A percentile compares a stretch with the other conserved stretches of the same genome.
Conservation (phyloP, 306 rosid genomes). For the Trifolium fragiferum region DNA sequence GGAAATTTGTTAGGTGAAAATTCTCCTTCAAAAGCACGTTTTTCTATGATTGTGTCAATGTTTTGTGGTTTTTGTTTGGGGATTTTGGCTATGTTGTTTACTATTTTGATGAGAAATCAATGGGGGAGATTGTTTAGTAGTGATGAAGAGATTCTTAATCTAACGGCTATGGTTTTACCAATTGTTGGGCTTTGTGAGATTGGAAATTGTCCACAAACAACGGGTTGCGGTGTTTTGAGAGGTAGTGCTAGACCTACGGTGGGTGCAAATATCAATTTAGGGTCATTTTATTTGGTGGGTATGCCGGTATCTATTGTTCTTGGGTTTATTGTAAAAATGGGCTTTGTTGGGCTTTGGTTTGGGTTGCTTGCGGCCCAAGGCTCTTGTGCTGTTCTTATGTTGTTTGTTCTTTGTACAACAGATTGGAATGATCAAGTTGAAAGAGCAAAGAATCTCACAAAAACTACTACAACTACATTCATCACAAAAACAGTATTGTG, state of each 20-base stretch:
- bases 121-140: constrained; percentile 85
- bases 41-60: constrained; percentile 75
- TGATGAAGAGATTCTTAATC: constrained; percentile 63
- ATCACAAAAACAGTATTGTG: constrained; percentile 22
- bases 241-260: constrained; percentile 85
- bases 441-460: constrained; percentile 70
- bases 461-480: constrained; percentile 14
- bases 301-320: constrained; percentile 79
- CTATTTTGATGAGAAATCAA: constrained; percentile 69
- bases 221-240: constrained; percentile 86
- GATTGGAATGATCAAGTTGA: constrained; percentile 74
- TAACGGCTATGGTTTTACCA: constrained; percentile 83
- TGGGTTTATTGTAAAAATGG: constrained; percentile 69
- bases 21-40: constrained; percentile 72
- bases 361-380: constrained; percentile 98
- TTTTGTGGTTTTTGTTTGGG: constrained; percentile 64
- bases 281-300: constrained; percentile 88
- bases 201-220: constrained; percentile 95
- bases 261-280: constrained; percentile 90
- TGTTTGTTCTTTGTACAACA: constrained; percentile 69
- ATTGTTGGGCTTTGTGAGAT: constrained; percentile 89
- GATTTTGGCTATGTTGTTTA: constrained; percentile 67
- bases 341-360: constrained; percentile 88
- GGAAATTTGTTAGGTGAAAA: constrained; percentile 86
- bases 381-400: constrained; percentile 77